Base-by-base conservation (phyloP, 768 basidiomycete genomes). In the Lentinula guzmanii region DNA sequence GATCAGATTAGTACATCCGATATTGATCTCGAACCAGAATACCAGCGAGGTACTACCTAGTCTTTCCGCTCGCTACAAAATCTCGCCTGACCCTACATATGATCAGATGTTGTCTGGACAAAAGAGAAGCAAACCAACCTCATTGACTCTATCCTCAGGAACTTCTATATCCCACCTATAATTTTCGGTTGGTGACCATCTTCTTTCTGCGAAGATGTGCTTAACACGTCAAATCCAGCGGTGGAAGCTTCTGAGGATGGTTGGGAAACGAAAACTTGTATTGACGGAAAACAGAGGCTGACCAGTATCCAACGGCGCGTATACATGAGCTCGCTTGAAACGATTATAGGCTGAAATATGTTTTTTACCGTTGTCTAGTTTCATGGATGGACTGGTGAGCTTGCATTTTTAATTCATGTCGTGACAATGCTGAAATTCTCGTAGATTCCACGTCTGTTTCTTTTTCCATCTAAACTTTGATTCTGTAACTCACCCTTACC, bases 231-330 rank as follows among this genome's bases (percentile, higher is more conserved):
- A 37, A 64, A 62, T 21, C 61, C 66, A 77, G 85, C 86, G 61
- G 79, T 84, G 10, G 73, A 81, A 21, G 70, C 74, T 2, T 66
- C 70, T 37, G 81, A 85, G 0, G 89, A 92, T 65, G 90, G 90
- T 0, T 74, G 80, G 0, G 89, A 90, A 67, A 77, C 74, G 3
- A 84, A 82, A 66, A 84, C 83, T 0, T 90, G 88, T 65, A 89
- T 90, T 6, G 90, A 91, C 66, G 91, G 91, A n/a, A 93, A 93
- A 67, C 91, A 93, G 69, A 75, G 91, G 21, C 70, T 91, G 57
- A 91, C 89, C 0, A 90, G 89, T 0, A 86, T 93, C 52, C 78
- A 85, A 51, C 76, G 81, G 89, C 88, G 65, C 15, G 84, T 72
- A 52, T 31, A 24, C 31, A 13, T 24, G 4, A 15, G 31, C 56